Evolutionary conservation across 495 filamentous ascomycete genomes (phyloP), one percentile per base, ranked within the genome.

Genomic region (Neurospora sp.): DNA sequence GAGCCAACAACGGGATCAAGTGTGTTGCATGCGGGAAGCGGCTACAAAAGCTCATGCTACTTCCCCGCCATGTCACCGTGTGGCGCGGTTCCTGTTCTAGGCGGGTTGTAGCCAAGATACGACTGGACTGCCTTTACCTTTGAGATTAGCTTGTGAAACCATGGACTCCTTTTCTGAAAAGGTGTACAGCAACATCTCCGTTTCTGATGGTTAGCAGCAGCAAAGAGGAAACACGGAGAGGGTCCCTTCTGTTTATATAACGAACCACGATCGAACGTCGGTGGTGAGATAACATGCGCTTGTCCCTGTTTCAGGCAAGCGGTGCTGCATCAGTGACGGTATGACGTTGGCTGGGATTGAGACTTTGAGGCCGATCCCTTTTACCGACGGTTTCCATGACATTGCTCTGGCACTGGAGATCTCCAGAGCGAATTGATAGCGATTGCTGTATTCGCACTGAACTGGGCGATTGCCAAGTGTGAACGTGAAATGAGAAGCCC

Each of bases 321-420:
- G 61, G 71, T 76, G 76, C 69, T 79, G 78, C 77, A 79, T 74
- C 75, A 71, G 78, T 78, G 77, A 79, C 77, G 77, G 53, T 37
- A 65, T 65, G 53, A 65, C 27, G 27, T 65, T 71, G 31, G 70
- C 70, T 65, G 44, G 70, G 31, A 59, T 68, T 18, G 35, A 35
- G 27, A 65, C 53, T 65, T 53, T 18, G 14, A 65, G 31, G 53
- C 27, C 27, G 27, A 65, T 65, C 6, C 10, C 53, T 14, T 65
- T 65, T 37, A 65, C 53, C 47, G 53, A 65, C 27, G 53, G 53
- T 65, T 65, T 35, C 27, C 27, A 31, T 31, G 53, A 65, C 12
- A 37, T 65, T 65, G 53, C 53, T 35, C 27, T 35, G 22, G 27
- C 27, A 35, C 27, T 65, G 53, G 31, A 35, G 27, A 65, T 65